Percentiles rank a stretch among this genome's conserved stretches.
Conservation (phyloP, 1,284 basidiomycete genomes). For the Ceraceosorus guamensis region DNA sequence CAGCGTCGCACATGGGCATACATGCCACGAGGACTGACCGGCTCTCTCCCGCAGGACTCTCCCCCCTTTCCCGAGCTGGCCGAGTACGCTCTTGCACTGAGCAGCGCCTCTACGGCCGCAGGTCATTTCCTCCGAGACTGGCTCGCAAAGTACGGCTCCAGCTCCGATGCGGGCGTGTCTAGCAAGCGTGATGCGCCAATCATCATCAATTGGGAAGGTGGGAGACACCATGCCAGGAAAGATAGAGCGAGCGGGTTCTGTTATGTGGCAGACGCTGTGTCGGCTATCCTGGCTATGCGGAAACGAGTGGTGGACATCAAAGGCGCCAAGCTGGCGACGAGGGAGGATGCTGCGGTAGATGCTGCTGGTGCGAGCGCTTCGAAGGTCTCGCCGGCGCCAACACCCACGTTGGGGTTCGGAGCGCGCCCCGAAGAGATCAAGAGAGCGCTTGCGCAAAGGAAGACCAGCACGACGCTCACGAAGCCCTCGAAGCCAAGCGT, state of each 20-base stretch:
- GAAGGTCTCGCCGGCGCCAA: not conserved
- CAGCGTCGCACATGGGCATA: not conserved
- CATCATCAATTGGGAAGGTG: no score
- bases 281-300: constrained; percentile 53
- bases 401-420: not conserved
- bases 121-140: not conserved
- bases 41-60: not conserved
- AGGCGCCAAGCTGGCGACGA: constrained; percentile 1
- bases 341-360: no score
- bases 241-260: not conserved
- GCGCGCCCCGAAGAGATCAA: not conserved
- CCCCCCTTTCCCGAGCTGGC: not conserved
- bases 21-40: not conserved
- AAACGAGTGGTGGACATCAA: constrained; percentile 13
- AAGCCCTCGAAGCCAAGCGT: constrained; percentile 3
- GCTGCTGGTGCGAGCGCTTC: no score
- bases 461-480: not conserved
- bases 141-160: not conserved
- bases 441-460: not conserved
- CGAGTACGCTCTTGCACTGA: not conserved
- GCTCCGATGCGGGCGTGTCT: not conserved
- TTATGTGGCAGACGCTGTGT: constrained; percentile 80
- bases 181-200: no score
- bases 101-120: no score
- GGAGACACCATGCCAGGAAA: not conserved